Percentiles rank a stretch among this genome's conserved stretches.
Evolutionary conservation across 2,329 filamentous ascomycete genomes (phyloP).

Genomic region (Teratosphaeria nubilosa): DNA sequence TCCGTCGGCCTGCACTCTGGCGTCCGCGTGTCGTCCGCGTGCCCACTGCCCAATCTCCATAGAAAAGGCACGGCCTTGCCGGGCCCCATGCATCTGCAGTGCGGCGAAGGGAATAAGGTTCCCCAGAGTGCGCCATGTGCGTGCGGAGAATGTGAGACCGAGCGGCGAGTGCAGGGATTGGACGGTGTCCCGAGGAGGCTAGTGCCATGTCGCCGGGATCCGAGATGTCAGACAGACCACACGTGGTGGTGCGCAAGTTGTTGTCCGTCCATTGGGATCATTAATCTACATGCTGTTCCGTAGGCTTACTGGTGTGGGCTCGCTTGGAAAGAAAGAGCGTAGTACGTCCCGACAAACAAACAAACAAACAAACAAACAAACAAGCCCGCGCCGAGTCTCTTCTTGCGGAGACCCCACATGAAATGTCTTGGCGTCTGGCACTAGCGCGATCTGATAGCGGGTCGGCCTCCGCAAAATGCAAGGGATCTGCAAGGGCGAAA

Average conservation of each 20-base stretch:
- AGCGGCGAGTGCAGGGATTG: neutral
- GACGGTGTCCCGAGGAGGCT: neutral
- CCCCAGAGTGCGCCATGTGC: neutral
- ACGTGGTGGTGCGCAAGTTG: too few species aligned
- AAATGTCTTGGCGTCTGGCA: neutral
- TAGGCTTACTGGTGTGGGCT: too few species aligned
- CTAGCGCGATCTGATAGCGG: neutral
- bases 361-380: too few species aligned
- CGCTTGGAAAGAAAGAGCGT: too few species aligned
- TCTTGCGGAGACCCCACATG: neutral
- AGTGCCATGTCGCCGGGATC: neutral
- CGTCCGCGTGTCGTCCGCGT: neutral
- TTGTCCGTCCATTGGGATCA: too few species aligned
- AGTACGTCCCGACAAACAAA: too few species aligned
- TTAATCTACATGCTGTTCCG: neutral
- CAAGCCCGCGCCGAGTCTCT: too few species aligned
- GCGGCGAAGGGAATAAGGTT: neutral
- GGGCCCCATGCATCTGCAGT: neutral
- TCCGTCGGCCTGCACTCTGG: neutral
- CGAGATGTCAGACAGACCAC: too few species aligned
- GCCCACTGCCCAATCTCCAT: neutral
- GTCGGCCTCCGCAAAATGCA: neutral
- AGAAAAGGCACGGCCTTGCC: neutral
- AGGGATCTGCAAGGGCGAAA: neutral
- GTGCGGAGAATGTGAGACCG: neutral